Evolutionary conservation across 2,329 filamentous ascomycete genomes (phyloP), one percentile per base, ranked within the genome.

Genomic region (Scedosporium dehoogii): DNA sequence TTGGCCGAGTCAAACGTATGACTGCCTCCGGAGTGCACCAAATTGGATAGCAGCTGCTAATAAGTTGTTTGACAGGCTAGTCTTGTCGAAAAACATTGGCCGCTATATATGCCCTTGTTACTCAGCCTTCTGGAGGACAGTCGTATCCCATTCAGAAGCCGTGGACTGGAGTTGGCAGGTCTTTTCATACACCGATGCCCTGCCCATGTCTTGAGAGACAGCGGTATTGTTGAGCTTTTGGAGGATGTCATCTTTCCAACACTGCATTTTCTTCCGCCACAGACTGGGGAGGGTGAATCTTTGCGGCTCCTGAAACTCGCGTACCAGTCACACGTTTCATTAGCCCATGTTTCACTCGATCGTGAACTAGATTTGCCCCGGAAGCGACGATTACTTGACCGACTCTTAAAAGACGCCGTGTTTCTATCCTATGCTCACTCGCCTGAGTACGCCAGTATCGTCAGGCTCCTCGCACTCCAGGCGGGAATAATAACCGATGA

Each of bases 201-300:
- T 0, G 65, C 74, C 1, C 69, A 73, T 4, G 77, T 87, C 2
- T 78, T 92, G 55, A 72, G 72, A 12, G 78, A 79, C 56, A 89
- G 85, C 0, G 89, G 89, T 0, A 82, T 93, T 6, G 82, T 81
- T 23, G 75, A 80, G 14, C 81, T 93, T 27, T 88, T 93, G 64
- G 82, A 87, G 68, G 83, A 91, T 21, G 83, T 86, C 3, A 74
- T 91, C 1, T 81, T 87, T 66, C 89, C 91, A 0, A 85, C 86
- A 42, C 80, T 96, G n/a, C 80, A 88, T 6, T 90, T 86, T 68
- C 79, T 96, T 5, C 92, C 93, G 0, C 85, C 81, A 12, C 76
- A 96, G 51, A 96, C 91, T 0, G 85, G 89, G 0, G 88, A 90
- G 68, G 71, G 79, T 0, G 89, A 94, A 62, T 89, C 89, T 3